These are phyloP conservation scores for Macrophomina pseudophaseolina DNA, from an alignment of 2,329 filamentous ascomycete species.

Conservation along the genomic window DNA sequence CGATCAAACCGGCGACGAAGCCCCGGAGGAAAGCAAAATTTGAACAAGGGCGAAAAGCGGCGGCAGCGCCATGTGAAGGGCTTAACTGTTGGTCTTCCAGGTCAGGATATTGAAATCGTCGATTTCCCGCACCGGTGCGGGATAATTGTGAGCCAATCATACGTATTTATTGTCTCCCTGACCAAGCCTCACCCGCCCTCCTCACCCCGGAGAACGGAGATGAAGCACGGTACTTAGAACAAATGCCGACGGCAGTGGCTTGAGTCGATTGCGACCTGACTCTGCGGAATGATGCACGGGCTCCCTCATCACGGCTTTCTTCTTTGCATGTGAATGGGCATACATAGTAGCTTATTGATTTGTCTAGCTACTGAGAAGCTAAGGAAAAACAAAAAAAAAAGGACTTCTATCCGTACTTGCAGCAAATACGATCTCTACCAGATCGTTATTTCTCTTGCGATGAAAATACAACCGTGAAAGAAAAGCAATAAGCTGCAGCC, in stretches of 20 bases:
- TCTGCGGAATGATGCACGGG: neutral
- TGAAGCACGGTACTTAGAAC: slow-evolving; percentile 2
- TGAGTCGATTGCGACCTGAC: neutral
- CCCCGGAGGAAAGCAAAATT: no score
- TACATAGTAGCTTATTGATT: neutral
- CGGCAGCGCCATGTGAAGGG: neutral
- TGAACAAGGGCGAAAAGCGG: neutral
- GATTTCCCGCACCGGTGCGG: neutral
- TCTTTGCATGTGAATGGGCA: neutral
- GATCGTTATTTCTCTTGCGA: neutral
- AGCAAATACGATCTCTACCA: neutral
- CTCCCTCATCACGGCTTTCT: neutral
- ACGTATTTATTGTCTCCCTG: neutral
- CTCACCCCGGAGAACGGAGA: neutral
- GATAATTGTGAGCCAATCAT: neutral
- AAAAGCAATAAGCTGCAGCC: slow-evolving; percentile 2
- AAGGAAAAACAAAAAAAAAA: neutral
- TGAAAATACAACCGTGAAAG: slow-evolving; percentile 4
- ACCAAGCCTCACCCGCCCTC: neutral
- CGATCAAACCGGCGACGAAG: neutral
- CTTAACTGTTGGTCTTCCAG: neutral
- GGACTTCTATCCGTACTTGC: slow-evolving; percentile 9
- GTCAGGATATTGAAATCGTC: neutral
- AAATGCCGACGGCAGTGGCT: slow-evolving; percentile 15
- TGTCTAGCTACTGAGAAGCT: neutral